phyloP scores from a whole-genome alignment of 1,139 yeast species.

The Taphrina flavorubra region DNA sequence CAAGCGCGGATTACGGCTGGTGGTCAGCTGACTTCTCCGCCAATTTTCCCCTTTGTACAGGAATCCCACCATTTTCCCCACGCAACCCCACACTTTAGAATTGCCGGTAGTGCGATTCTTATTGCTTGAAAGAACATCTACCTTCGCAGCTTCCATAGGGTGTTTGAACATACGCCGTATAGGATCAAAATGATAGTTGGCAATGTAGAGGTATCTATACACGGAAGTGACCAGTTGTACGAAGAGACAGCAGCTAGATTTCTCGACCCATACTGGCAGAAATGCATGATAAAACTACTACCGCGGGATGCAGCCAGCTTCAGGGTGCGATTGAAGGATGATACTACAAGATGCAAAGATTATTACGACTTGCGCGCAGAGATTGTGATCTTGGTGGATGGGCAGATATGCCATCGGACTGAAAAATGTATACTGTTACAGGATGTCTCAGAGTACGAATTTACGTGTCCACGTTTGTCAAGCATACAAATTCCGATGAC shows the following conservation, averaged over 20 bases:
- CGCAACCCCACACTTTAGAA: conserved; percentile 1
- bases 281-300: background rate
- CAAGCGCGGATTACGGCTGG: background rate
- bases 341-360: background rate
- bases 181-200: background rate
- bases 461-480: background rate
- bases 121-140: no score
- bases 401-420: background rate
- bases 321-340: conserved; percentile 1
- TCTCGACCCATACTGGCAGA: background rate
- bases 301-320: background rate
- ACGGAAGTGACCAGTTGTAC: background rate
- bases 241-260: background rate
- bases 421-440: conserved; percentile 10
- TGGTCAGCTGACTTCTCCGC: conserved; percentile 1
- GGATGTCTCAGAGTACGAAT: conserved; percentile 12
- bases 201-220: background rate
- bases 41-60: background rate
- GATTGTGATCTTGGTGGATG: conserved; percentile 2
- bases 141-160: no score
- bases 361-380: conserved; percentile 11
- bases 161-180: background rate
- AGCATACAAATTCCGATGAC: background rate
- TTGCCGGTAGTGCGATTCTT: background rate
- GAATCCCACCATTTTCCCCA: conserved; percentile 3